phyloP scores from a whole-genome alignment of 805 yeast species.

The Barnettozyma californica region DNA sequence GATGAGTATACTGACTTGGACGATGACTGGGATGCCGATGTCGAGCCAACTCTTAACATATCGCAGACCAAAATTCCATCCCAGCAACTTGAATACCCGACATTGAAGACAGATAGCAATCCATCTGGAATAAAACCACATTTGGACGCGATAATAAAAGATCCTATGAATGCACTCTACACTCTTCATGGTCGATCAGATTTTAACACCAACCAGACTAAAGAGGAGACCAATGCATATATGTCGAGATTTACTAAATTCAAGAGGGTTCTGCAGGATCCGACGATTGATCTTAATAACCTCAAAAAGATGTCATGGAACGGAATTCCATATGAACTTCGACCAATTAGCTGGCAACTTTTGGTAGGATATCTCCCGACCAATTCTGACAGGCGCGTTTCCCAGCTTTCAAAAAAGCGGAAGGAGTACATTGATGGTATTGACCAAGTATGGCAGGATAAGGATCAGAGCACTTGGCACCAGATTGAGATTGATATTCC shows the following conservation, averaged over 20 bases:
- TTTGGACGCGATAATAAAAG: conserved; percentile 21
- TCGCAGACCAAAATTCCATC: conserved; percentile 27
- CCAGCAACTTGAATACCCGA: conserved; percentile 23
- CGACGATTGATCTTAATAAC: conserved; percentile 57
- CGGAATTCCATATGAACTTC: conserved; percentile 77
- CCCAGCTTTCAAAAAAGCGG: conserved; percentile 72
- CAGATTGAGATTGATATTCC: conserved; percentile 94
- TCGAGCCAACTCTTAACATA: conserved; percentile 32
- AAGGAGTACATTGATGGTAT: conserved; percentile 80
- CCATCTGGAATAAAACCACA: conserved; percentile 18
- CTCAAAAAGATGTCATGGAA: conserved; percentile 86
- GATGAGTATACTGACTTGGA: conserved; percentile 63
- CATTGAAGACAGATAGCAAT: conserved; percentile 14
- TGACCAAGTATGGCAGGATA: conserved; percentile 50
- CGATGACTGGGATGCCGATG: conserved; percentile 90
- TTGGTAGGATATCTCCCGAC: conserved; percentile 87
- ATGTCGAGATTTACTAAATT: conserved; percentile 62
- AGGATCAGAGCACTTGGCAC: conserved; percentile 84
- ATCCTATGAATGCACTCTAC: conserved; percentile 30
- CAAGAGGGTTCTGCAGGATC: conserved; percentile 49
- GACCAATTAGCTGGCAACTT: conserved; percentile 87
- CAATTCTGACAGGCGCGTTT: conserved; percentile 66
- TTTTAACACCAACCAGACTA: conserved; percentile 39
- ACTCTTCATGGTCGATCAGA: conserved; percentile 38
- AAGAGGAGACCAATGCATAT: conserved; percentile 52